These are phyloP conservation scores for Eucalyptus victrix DNA, from an alignment of 345 rosid species.

Conservation along the genomic window DNA sequence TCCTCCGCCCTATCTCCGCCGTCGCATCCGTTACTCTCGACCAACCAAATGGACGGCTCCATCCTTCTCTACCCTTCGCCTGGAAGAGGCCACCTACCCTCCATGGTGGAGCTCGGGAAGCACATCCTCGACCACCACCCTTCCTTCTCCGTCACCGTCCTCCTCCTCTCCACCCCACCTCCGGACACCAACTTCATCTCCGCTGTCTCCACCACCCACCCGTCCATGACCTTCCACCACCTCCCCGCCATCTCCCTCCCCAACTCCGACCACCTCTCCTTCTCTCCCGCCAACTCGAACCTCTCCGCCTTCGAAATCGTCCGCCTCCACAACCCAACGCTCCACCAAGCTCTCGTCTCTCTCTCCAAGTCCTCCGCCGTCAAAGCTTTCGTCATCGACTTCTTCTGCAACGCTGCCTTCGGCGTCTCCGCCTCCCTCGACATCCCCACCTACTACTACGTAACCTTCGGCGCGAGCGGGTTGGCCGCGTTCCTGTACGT, in stretches of 20 bases:
- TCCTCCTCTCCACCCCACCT: slow-evolving; percentile 30
- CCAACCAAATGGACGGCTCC: neutral
- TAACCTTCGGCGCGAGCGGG: slow-evolving; percentile 19
- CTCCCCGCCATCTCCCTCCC: slow-evolving; percentile 15
- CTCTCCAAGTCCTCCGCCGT: slow-evolving; percentile 9
- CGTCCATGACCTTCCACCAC: slow-evolving; percentile 26
- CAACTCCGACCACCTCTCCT: neutral
- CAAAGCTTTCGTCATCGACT: slow-evolving; percentile 26
- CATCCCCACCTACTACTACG: slow-evolving; percentile 29
- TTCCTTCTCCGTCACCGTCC: neutral
- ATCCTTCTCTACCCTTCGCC: slow-evolving; percentile 5
- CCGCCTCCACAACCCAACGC: slow-evolving; percentile 19
- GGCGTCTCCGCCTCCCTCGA: slow-evolving; percentile 8
- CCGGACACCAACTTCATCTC: slow-evolving; percentile 12
- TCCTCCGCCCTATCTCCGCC: neutral
- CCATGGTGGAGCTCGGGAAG: slow-evolving; percentile 21
- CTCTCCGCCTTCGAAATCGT: slow-evolving; percentile 8
- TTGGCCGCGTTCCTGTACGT: slow-evolving; percentile 11
- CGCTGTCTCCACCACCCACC: slow-evolving; percentile 8
- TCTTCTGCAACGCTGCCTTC: slow-evolving; percentile 28
- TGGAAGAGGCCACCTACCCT: slow-evolving; percentile 7
- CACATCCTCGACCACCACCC: neutral
- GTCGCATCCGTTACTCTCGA: neutral
- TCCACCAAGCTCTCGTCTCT: slow-evolving; percentile 17
- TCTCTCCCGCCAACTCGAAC: slow-evolving; percentile 1